These are phyloP conservation scores for Exophiala calicioides DNA, from an alignment of 2,329 filamentous ascomycete genomes.

Conservation along the genomic window DNA sequence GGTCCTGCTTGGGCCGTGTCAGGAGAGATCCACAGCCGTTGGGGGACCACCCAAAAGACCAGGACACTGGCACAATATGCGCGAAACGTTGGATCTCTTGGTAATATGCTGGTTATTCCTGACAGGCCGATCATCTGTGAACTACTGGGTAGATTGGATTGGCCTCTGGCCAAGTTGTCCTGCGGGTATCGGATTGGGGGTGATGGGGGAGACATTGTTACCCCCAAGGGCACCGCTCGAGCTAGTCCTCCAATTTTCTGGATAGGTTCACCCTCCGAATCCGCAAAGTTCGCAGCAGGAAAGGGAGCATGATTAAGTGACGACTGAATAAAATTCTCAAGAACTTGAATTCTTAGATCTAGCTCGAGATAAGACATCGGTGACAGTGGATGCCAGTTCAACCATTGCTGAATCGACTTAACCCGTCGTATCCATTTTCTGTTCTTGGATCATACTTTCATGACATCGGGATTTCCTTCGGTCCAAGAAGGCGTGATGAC, in stretches of 20 bases:
- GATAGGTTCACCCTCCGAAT: too few relatives aligned
- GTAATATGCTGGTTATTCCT: too few relatives aligned
- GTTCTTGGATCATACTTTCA: constrained; percentile 10
- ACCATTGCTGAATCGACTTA: not conserved
- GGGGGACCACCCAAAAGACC: too few relatives aligned
- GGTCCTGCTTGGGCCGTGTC: too few relatives aligned
- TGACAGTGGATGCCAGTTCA: not conserved
- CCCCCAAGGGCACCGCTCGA: not conserved
- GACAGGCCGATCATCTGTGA: not conserved
- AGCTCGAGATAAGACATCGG: too few relatives aligned
- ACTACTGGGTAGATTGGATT: not conserved
- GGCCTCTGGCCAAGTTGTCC: not conserved
- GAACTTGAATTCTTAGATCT: not conserved
- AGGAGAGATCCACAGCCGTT: too few relatives aligned
- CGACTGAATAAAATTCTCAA: too few relatives aligned
- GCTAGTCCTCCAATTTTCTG: not conserved
- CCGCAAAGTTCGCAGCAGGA: too few relatives aligned
- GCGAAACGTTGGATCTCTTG: too few relatives aligned
- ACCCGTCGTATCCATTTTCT: not conserved
- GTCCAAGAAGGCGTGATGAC: constrained; percentile 13
- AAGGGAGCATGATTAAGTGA: too few relatives aligned
- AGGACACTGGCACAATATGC: too few relatives aligned
- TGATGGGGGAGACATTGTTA: not conserved
- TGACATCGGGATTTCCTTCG: constrained; percentile 18
- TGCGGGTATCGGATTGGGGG: not conserved